Evolutionary conservation across 2,329 filamentous ascomycete species (phyloP).

Genomic region (Calonectria honghensis): DNA sequence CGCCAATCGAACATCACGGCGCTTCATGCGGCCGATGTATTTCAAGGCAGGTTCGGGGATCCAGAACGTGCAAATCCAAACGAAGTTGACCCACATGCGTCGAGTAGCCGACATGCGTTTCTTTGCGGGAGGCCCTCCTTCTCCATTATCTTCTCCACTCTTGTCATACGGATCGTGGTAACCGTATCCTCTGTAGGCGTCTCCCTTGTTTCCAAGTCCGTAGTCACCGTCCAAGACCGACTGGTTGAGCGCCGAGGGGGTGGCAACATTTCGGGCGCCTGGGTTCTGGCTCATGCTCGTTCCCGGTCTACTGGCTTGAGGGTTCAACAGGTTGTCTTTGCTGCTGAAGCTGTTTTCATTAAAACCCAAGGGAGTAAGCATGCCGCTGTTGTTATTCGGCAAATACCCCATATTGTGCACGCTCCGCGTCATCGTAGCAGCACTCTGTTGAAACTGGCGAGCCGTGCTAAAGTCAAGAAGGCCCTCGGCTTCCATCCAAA

Average conservation of each 20-base stretch:
- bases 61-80: constrained; percentile 94
- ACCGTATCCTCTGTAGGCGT: not conserved
- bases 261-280: not conserved
- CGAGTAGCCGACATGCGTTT: constrained; percentile 73
- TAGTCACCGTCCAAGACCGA: not conserved
- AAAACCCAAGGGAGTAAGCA: not conserved
- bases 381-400: constrained; percentile 1
- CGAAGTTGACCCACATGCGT: constrained; percentile 85
- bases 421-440: constrained; percentile 73
- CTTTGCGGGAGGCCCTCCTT: constrained; percentile 76
- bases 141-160: constrained; percentile 78
- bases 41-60: constrained; percentile 90
- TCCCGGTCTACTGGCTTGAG: not conserved
- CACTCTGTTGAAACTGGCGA: constrained; percentile 66
- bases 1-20: constrained; percentile 95
- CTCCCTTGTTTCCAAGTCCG: constrained; percentile 13
- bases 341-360: not conserved
- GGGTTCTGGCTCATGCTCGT: constrained; percentile 10
- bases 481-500: constrained; percentile 98
- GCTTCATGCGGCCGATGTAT: constrained; percentile 93
- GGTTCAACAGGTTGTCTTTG: constrained; percentile 9
- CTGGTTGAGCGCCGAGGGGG: not conserved
- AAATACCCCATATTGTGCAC: constrained; percentile 51
- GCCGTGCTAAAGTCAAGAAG: constrained; percentile 81
- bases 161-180: constrained; percentile 79